Percentiles rank a stretch among this genome's conserved stretches.
These are phyloP conservation scores for Pleurotus tuoliensis DNA, from an alignment of 768 basidiomycete genomes.

Conservation along the genomic window DNA sequence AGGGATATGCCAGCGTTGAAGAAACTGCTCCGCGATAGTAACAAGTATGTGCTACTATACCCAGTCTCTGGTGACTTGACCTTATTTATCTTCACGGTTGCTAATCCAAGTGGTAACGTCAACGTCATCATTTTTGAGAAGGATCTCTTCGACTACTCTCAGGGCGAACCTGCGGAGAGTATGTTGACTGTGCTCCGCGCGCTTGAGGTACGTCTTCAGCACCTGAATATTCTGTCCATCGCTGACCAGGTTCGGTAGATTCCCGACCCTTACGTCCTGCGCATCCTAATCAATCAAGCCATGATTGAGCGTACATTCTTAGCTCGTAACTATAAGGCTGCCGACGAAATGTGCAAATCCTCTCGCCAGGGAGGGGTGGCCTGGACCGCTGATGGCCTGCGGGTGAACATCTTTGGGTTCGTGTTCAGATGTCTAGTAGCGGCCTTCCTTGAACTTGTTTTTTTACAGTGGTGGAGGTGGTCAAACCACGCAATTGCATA, in stretches of 20 bases:
- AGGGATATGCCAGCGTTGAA: conserved; percentile 59
- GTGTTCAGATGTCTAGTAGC: conserved; percentile 14
- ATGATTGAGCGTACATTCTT: conserved; percentile 73
- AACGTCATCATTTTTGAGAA: conserved; percentile 62
- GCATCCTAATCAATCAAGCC: conserved; percentile 73
- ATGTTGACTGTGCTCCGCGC: conserved; percentile 78
- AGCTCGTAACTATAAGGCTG: conserved; percentile 58
- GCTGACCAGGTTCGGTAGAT: conserved; percentile 43
- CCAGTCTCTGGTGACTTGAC: background rate
- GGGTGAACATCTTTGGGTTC: conserved; percentile 62
- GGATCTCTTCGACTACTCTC: conserved; percentile 78
- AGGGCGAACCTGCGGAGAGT: conserved; percentile 62
- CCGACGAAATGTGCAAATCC: conserved; percentile 44
- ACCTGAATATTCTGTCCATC: too few relatives aligned
- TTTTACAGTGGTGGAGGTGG: conserved; percentile 63
- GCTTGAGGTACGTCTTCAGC: conserved; percentile 54
- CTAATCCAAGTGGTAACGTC: conserved; percentile 33
- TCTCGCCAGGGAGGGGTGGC: conserved; percentile 42
- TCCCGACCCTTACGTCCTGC: conserved; percentile 66
- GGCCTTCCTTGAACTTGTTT: background rate
- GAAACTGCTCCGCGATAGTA: conserved; percentile 46
- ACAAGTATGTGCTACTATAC: conserved; percentile 53
- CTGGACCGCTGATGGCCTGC: conserved; percentile 61
- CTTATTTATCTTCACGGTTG: background rate
- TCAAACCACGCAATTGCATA: conserved; percentile 38